phyloP scores from a whole-genome alignment of 768 basidiomycete genomes.

The Suillus placidus region DNA sequence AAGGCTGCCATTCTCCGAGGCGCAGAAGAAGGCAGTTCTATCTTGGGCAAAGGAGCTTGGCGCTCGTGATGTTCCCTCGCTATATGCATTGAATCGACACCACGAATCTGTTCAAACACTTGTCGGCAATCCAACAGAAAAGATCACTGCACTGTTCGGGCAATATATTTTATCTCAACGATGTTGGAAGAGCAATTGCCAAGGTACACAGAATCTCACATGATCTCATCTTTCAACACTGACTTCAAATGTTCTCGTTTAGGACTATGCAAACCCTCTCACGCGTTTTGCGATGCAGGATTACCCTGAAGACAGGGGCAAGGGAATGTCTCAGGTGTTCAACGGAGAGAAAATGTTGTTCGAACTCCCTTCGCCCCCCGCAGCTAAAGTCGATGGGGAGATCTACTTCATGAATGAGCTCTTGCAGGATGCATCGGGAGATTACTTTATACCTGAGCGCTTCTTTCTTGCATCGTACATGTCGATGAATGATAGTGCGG shows the following conservation, averaged over 20 bases:
- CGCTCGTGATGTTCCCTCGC: slow-evolving; percentile 29
- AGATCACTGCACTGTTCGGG: slow-evolving; percentile 23
- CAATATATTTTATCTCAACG: slow-evolving; percentile 30
- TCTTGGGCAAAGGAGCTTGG: slow-evolving; percentile 33
- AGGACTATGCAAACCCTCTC: slow-evolving; percentile 33
- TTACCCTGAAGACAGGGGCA: slow-evolving; percentile 30
- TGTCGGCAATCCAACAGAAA: slow-evolving; percentile 26
- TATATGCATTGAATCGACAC: slow-evolving; percentile 25
- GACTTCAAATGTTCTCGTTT: not conserved
- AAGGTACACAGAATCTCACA: slow-evolving; percentile 17
- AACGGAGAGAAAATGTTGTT: slow-evolving; percentile 34
- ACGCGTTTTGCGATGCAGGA: slow-evolving; percentile 25
- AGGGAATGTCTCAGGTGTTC: slow-evolving; percentile 25
- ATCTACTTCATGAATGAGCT: slow-evolving; percentile 32
- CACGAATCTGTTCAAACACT: slow-evolving; percentile 20
- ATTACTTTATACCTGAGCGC: slow-evolving; percentile 19
- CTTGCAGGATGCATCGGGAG: not conserved
- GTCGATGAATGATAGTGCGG: not conserved
- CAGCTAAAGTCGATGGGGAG: slow-evolving; percentile 18
- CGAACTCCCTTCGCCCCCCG: slow-evolving; percentile 30
- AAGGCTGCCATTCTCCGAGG: slow-evolving; percentile 30
- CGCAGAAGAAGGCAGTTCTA: slow-evolving; percentile 32
- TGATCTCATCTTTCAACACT: slow-evolving; percentile 4
- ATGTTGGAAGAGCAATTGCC: slow-evolving; percentile 15
- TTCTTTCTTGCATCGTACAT: slow-evolving; percentile 16